Evolutionary conservation across 352 stramenopile genomes (phyloP), one percentile per base, ranked within the genome.

Genomic region (Phytophthora colocasiae): DNA sequence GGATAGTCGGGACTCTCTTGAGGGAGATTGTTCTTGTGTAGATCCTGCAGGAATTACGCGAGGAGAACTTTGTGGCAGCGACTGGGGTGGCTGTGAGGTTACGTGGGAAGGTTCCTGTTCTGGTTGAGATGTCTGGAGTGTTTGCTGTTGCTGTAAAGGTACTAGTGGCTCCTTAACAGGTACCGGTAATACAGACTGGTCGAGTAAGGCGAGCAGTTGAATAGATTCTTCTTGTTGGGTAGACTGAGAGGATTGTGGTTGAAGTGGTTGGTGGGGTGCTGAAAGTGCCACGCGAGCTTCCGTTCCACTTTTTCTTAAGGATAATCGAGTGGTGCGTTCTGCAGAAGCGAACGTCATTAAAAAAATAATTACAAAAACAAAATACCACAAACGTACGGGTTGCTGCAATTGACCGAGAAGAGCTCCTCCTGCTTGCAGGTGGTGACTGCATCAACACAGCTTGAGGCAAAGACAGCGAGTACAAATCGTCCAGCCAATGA

Each of bases 401-500:
- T 41, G 58, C 58, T 49, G 56, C 38, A 48, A 46, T 52, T 8
- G 50, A 54, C 27, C 52, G 55, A 55, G 69, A 74, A 39, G 44
- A 55, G 27, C 14, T 58, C 53, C 46, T 68, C 53, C 46, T 68
- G 41, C 10, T 51, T 24, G 52, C n/a, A 45, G 55, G 9, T 17
- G 66, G 64, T 41, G 65, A 52, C 10, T 65, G 52, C 50, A 54
- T 54, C 8, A 78, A 31, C 29, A 59, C 59, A 47, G 59, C 34
- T 55, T 71, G 46, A 7, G 56, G 45, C 6, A 79, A 51, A n/a
- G 69, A 74, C 4, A 93, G 71, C 17, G 88, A 32, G 41, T 88
- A 69, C 31, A 89, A n/a, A 56, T 93, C 85, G 56, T 90, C 79
- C 1, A 91, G 71, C 85, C 85, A 93, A 2, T 53, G 56, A 45